phyloP scores from a whole-genome alignment of 805 yeast species.

The Starmerella potacharoeniae region DNA sequence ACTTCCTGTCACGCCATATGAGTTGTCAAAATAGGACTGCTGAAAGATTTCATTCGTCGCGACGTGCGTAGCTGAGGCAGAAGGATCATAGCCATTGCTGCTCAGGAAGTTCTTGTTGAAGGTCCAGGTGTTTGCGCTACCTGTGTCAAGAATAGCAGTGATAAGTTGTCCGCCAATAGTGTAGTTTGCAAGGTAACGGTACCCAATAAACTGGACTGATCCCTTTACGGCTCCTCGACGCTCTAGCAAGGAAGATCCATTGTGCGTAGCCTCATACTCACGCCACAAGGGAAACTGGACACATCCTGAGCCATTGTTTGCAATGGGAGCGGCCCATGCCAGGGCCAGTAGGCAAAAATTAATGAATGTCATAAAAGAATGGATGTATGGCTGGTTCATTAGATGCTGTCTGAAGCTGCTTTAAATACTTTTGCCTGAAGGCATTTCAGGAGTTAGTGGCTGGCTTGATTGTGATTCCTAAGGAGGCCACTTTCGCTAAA shows the following conservation, averaged over 20 bases:
- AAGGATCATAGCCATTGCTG: constrained; percentile 22
- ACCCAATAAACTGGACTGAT: neutral
- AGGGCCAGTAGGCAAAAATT: neutral
- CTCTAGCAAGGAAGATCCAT: neutral
- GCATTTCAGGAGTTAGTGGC: neutral
- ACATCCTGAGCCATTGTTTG: neutral
- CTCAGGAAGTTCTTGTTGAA: constrained; percentile 25
- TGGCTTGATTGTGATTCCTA: neutral
- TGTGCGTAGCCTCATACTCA: neutral
- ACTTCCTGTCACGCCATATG: constrained; percentile 34
- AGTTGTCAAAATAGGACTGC: constrained; percentile 9
- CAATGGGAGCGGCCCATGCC: neutral
- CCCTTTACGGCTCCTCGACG: neutral
- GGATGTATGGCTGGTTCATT: too few relatives aligned
- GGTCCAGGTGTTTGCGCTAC: constrained; percentile 60
- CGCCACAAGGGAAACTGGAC: neutral
- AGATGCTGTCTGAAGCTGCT: too few relatives aligned
- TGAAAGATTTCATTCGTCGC: neutral
- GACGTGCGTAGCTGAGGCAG: constrained; percentile 19
- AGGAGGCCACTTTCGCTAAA: neutral
- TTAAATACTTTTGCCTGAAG: too few relatives aligned
- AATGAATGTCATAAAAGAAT: neutral
- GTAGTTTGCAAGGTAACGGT: neutral
- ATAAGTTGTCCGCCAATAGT: constrained; percentile 42
- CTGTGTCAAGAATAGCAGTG: constrained; percentile 46